phyloP scores from a whole-genome alignment of 768 basidiomycete species.

The Nidularia sp. region DNA sequence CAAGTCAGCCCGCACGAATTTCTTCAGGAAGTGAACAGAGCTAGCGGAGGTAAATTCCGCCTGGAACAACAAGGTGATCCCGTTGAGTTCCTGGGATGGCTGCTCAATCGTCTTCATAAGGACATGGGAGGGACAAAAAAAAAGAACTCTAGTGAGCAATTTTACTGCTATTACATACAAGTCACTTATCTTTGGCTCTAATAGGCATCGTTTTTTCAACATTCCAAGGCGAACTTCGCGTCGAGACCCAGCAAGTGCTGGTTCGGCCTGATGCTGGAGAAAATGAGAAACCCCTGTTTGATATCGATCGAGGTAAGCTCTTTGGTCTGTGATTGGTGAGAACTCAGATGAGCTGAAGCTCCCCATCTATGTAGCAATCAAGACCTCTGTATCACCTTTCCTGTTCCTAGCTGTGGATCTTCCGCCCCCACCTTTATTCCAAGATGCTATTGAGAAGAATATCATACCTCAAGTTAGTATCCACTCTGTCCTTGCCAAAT shows the following conservation, averaged over 20 bases:
- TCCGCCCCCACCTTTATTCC: constrained; percentile 96
- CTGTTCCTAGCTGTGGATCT: constrained; percentile 94
- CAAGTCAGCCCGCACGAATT: constrained; percentile 99
- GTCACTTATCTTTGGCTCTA: constrained; percentile 10
- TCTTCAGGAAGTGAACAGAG: constrained; percentile 91
- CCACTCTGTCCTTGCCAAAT: constrained; percentile 86
- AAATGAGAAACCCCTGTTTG: constrained; percentile 84
- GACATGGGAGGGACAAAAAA: constrained; percentile 95
- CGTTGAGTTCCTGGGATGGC: constrained; percentile 92
- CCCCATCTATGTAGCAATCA: constrained; percentile 60
- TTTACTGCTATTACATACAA: constrained; percentile 4
- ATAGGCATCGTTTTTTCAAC: constrained; percentile 87
- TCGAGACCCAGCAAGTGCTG: constrained; percentile 92
- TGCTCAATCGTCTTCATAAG: constrained; percentile 89
- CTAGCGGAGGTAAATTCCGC: constrained; percentile 86
- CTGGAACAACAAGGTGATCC: constrained; percentile 95
- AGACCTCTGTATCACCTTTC: constrained; percentile 82
- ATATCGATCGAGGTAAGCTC: constrained; percentile 83
- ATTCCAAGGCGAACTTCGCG: constrained; percentile 90
- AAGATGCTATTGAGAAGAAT: constrained; percentile 94
- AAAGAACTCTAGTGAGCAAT: constrained; percentile 75
- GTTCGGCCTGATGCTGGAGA: constrained; percentile 74
- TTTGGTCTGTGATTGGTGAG: neutral
- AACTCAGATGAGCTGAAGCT: constrained; percentile 2
- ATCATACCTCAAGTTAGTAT: constrained; percentile 98